Conservation (phyloP, 2,329 filamentous ascomycete genomes). For the Colletotrichum nymphaeae region DNA sequence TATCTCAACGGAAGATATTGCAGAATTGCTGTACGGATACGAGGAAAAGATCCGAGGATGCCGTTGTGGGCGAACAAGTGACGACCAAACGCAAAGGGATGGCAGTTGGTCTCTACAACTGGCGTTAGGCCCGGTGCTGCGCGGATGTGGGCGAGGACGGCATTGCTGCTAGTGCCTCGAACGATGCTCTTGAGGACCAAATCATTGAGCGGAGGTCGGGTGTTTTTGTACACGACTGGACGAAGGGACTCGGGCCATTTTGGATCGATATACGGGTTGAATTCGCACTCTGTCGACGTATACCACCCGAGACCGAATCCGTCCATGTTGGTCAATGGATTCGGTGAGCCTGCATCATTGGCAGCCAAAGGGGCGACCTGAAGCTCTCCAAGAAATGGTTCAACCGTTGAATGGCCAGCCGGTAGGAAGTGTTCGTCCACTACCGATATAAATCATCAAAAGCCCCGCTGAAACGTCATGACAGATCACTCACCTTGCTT, state of each 20-base stretch:
- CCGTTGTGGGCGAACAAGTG: constrained; percentile 32
- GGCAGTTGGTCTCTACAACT: constrained; percentile 30
- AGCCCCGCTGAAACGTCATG: no score
- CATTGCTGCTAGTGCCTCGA: constrained; percentile 23
- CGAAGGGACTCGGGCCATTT: constrained; percentile 11
- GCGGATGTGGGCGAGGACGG: constrained; percentile 23
- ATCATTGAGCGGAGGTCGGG: constrained; percentile 26
- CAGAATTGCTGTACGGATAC: constrained; percentile 7
- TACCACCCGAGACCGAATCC: constrained; percentile 28
- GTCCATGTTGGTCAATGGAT: constrained; percentile 28
- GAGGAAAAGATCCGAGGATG: constrained; percentile 20
- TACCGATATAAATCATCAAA: not conserved
- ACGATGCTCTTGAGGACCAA: constrained; percentile 24
- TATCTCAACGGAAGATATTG: constrained; percentile 29
- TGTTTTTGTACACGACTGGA: constrained; percentile 27
- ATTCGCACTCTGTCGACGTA: constrained; percentile 15
- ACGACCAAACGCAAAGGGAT: constrained; percentile 26
- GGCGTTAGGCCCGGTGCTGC: constrained; percentile 19
- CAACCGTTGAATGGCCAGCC: not conserved
- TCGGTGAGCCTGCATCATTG: constrained; percentile 21
- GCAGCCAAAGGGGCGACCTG: constrained; percentile 14
- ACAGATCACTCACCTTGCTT: constrained; percentile 11
- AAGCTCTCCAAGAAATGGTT: constrained; percentile 4
- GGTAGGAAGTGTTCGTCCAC: constrained; percentile 30
- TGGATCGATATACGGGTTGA: not conserved